Base-by-base conservation (phyloP, 2,329 filamentous ascomycete genomes). In the Diatrype stigma region DNA sequence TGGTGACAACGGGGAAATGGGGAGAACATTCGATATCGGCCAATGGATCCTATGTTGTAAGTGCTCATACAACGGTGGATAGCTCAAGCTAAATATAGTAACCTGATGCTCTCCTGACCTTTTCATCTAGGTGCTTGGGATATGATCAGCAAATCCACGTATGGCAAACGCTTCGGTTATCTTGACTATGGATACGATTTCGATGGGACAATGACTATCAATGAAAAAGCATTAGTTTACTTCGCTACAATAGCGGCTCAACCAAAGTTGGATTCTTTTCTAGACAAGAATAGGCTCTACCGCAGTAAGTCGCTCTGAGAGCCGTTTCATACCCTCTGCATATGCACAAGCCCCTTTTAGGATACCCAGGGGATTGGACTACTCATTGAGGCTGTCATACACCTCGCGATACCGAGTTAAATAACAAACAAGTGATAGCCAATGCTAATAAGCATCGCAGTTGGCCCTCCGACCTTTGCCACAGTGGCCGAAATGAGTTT, bases 121-220 rank as follows among this genome's bases (percentile, higher is more conserved):
- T 35, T 35, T 35, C 6, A 14, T 35, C 5, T 28, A 66, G 64
- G 53, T 17, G 51, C 72, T 3, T 74, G 71, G 63, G 73, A 76
- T 49, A 65, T 73, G n/a, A 63, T 73, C 17, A 70, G 72, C 17
- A 66, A 67, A 28, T 54, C 73, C 19, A 69, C 66, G 21, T 75
- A 73, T 44, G 67, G 72, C 19, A 63, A 10, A 65, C 65, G 47
- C 71, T 74, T 47, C 72, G 73, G 2, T 6, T 76, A 74, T 55
- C 60, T 75, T 47, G 59, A 73, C 22, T 56, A 63, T 6, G 63
- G 67, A 2, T 50, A 56, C 2, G 73, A 77, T 51, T 58, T 71
- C 48, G 66, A 68, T 22, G 64, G 64, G 7, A 71, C 66, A 46
- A 68, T 75, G 14, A 55, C 38, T 2, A 53, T 23, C 2, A 21